Percentiles rank a stretch among this genome's conserved stretches.
Conservation (phyloP, 2,329 filamentous ascomycete species). For the Microdochium trichocladiopsis region DNA sequence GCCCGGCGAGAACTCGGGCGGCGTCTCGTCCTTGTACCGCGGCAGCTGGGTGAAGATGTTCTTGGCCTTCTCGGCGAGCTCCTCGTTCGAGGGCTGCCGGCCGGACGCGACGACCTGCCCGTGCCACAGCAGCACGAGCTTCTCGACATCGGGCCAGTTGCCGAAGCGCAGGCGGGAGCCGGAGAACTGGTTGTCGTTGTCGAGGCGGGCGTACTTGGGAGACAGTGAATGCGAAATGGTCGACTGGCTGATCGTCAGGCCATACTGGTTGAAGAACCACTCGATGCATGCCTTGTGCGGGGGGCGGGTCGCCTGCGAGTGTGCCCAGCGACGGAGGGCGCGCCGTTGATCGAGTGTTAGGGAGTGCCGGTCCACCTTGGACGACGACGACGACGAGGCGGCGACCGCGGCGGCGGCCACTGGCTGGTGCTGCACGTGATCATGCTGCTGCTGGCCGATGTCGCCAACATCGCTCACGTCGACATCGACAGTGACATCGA, state of each 20-base stretch:
- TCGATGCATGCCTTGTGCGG: constrained; percentile 57
- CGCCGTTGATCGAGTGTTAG: constrained; percentile 56
- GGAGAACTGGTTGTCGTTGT: constrained; percentile 54
- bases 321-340: constrained; percentile 53
- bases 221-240: constrained; percentile 57
- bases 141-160: constrained; percentile 63
- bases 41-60: constrained; percentile 50
- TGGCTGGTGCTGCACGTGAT: not conserved
- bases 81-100: constrained; percentile 54
- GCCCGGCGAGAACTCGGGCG: constrained; percentile 55
- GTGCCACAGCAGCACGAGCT: constrained; percentile 72
- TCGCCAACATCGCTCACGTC: not conserved
- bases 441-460: not conserved
- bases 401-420: constrained; percentile 9
- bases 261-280: constrained; percentile 52
- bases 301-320: constrained; percentile 46
- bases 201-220: constrained; percentile 54
- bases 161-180: constrained; percentile 55
- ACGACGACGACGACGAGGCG: too few relatives aligned
- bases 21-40: constrained; percentile 51
- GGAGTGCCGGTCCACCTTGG: constrained; percentile 45
- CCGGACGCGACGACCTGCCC: constrained; percentile 39
- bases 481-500: not conserved
- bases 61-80: constrained; percentile 56
- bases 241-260: constrained; percentile 54